Evolutionary conservation across 495 filamentous ascomycete genomes (phyloP), one percentile per base, ranked within the genome.

Genomic region (Corynascus novoguineensis): DNA sequence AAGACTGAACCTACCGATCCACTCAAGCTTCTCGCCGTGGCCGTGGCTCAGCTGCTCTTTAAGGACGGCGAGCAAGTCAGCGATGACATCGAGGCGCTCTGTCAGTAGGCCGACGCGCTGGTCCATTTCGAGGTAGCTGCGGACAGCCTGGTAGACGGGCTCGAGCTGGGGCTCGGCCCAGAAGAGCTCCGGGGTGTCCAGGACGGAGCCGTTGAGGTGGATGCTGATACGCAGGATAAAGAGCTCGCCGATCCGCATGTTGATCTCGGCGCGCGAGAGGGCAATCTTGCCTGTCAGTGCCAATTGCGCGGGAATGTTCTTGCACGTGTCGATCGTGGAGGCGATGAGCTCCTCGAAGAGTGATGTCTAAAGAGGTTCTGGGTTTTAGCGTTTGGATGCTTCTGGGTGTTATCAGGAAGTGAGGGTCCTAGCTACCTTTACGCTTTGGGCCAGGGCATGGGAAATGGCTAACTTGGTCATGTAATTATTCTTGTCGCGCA

Each of bases 391-490:
- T 17, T 12, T 57, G 61, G 53, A 25, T 11, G 19, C 21, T 21
- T 3, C 25, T 24, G n/a, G 21, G 35, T 4, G 34, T 31, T 0
- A 17, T 37, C 58, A n/a, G 21, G 24, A 35, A 38, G 22, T 34
- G 38, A 24, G 41, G 48, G 31, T 5, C 46, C 50, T 32, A 15
- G 40, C 72, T 17, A 86, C 86, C 82, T 92, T 92, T 60, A 97
- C 95, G 51, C 88, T 93, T 70, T 98, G 93, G 2, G 92, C 86
- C 11, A 98, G 75, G 8, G 91, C 93, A 73, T 98, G 93, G 14
- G 88, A 93, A 64, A 98, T 97, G 29, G 95, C 91, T 10, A 98
- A 78, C 73, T 98, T 98, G 57, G 86, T 88, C 93, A 98, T 98
- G 75, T 97, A 92, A 71, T 95, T 95, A 61, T 83, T 83, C 64